Evolutionary conservation across 352 stramenopile species (phyloP).

Genomic region (Stramenopiles sp.): DNA sequence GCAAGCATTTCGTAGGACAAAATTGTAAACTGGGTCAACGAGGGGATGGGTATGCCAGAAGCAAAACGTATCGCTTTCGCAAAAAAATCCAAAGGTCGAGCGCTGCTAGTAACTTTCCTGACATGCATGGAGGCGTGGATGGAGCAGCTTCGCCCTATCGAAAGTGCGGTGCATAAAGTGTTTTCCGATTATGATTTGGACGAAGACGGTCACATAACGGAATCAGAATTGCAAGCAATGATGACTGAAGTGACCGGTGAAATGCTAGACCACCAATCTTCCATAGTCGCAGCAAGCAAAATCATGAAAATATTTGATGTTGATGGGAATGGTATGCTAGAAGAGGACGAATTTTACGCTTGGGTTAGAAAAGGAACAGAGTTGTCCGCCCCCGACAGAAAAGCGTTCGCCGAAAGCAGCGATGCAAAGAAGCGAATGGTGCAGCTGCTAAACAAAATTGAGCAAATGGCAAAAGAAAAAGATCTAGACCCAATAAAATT

Average conservation of each 20-base stretch:
- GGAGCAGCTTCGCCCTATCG: neutral
- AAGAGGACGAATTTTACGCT: neutral
- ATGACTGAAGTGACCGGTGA: neutral
- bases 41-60: neutral
- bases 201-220: neutral
- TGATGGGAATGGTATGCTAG: neutral
- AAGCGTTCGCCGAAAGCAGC: neutral
- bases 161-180: neutral
- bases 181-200: neutral
- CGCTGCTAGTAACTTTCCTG: neutral
- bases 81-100: neutral
- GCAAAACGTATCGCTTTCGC: neutral
- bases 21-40: conserved; percentile 23
- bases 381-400: neutral
- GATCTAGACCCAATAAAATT: neutral
- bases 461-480: neutral
- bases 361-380: neutral
- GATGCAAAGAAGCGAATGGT: neutral
- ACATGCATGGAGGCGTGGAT: neutral
- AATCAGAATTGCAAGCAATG: neutral
- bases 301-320: neutral
- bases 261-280: neutral
- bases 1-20: conserved; percentile 93
- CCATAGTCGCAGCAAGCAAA: neutral
- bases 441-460: neutral